phyloP scores from a whole-genome alignment of 345 rosid genomes.

The Citrus mangshanensis region DNA sequence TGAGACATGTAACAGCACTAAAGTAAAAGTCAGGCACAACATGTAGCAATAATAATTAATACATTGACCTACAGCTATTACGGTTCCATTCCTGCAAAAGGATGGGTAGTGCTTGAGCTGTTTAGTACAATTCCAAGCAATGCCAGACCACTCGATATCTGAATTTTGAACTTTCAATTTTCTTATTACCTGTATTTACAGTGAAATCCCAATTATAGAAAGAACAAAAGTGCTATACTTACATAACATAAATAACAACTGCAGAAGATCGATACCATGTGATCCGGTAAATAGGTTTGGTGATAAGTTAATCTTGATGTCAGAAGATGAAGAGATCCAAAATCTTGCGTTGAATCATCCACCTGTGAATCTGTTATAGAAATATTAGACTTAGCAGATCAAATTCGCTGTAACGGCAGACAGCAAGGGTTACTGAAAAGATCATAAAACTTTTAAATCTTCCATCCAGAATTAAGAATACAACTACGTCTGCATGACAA shows the following conservation, averaged over 20 bases:
- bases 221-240: background rate
- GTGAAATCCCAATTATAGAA: conserved; percentile 2
- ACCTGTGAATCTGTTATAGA: background rate
- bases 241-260: background rate
- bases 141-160: conserved; percentile 44
- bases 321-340: conserved; percentile 8
- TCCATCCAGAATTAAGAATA: background rate
- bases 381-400: background rate
- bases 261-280: conserved; percentile 19
- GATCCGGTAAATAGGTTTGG: conserved; percentile 18
- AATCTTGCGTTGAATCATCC: conserved; percentile 10
- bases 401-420: background rate
- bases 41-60: background rate
- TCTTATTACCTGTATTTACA: conserved; percentile 29
- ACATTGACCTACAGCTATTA: conserved; percentile 33
- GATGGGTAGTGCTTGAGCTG: conserved; percentile 48
- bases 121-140: conserved; percentile 42
- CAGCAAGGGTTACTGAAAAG: background rate
- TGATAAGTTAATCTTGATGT: background rate
- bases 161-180: conserved; percentile 29
- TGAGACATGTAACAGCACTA: background rate
- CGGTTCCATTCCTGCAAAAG: conserved; percentile 25
- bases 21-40: background rate
- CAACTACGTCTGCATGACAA: background rate
- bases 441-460: background rate